Percentiles rank a stretch among this genome's conserved stretches.
Conservation (phyloP, 2,329 filamentous ascomycete species). For the Penicillium capsulatum region DNA sequence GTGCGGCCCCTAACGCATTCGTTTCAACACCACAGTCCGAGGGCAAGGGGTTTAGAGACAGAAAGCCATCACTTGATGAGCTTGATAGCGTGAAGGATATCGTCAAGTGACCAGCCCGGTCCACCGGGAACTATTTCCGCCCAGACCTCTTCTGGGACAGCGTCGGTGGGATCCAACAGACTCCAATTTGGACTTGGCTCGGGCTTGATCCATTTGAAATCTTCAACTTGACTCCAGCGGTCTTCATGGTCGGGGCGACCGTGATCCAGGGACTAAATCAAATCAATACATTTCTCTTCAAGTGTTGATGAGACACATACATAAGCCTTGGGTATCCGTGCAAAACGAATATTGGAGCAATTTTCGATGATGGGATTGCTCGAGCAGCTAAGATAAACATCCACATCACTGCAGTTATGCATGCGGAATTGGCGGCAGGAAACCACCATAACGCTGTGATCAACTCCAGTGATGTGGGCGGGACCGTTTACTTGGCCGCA, state of each 20-base stretch:
- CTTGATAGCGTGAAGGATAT: conserved; percentile 54
- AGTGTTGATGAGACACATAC: conserved; percentile 48
- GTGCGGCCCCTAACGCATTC: no score
- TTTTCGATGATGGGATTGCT: conserved; percentile 94
- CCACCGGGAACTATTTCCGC: conserved; percentile 61
- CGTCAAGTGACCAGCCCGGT: conserved; percentile 58
- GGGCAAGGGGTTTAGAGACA: no score
- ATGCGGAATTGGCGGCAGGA: conserved; percentile 85
- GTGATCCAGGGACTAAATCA: conserved; percentile 29
- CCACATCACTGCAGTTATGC: conserved; percentile 76
- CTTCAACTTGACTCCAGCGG: conserved; percentile 85
- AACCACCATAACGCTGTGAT: conserved; percentile 71
- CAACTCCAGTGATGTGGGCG: conserved; percentile 73
- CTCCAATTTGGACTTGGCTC: conserved; percentile 87
- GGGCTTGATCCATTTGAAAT: conserved; percentile 94
- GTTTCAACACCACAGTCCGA: no score
- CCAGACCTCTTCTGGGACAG: conserved; percentile 64
- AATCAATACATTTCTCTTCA: conserved; percentile 4
- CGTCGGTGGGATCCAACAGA: conserved; percentile 58
- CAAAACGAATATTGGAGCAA: conserved; percentile 73
- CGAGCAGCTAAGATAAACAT: conserved; percentile 75
- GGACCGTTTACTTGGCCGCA: conserved; percentile 75
- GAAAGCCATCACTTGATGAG: conserved; percentile 17
- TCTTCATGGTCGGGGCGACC: conserved; percentile 48
- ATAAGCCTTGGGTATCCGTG: conserved; percentile 65